Evolutionary conservation across 495 filamentous ascomycete species (phyloP).

Genomic region (Aspergillus heteromorphus): DNA sequence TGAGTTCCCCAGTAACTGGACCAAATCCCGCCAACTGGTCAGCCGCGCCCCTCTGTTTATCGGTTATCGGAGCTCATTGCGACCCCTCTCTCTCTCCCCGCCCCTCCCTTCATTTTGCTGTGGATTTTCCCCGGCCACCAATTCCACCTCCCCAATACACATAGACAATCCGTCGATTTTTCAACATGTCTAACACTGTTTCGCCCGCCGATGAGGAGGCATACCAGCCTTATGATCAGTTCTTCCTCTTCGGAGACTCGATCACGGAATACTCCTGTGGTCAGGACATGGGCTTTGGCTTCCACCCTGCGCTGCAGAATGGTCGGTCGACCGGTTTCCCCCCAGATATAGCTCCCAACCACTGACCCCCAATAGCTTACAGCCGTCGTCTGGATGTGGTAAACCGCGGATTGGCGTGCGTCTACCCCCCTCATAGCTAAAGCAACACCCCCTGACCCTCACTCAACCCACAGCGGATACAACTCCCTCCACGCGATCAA

Average conservation of each 20-base stretch:
- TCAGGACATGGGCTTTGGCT: constrained; percentile 59
- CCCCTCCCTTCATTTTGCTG: not conserved
- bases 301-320: constrained; percentile 65
- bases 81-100: not conserved
- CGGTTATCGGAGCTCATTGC: not conserved
- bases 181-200: constrained; percentile 3
- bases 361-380: constrained; percentile 43
- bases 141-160: not conserved
- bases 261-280: constrained; percentile 61
- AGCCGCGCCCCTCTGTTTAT: not conserved
- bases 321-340: constrained; percentile 54
- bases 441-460: not conserved
- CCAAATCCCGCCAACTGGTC: not conserved
- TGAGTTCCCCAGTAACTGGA: too few species aligned
- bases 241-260: constrained; percentile 79
- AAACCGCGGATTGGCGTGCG: constrained; percentile 60
- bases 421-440: not conserved
- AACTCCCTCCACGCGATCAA: constrained; percentile 59
- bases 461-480: constrained; percentile 51
- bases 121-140: not conserved
- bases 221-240: constrained; percentile 54
- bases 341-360: not conserved
- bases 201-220: constrained; percentile 9
- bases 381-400: constrained; percentile 61
- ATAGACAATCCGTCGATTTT: too few species aligned